These are phyloP conservation scores for Penicillium canariense DNA, from an alignment of 495 filamentous ascomycete species.

Conservation along the genomic window DNA sequence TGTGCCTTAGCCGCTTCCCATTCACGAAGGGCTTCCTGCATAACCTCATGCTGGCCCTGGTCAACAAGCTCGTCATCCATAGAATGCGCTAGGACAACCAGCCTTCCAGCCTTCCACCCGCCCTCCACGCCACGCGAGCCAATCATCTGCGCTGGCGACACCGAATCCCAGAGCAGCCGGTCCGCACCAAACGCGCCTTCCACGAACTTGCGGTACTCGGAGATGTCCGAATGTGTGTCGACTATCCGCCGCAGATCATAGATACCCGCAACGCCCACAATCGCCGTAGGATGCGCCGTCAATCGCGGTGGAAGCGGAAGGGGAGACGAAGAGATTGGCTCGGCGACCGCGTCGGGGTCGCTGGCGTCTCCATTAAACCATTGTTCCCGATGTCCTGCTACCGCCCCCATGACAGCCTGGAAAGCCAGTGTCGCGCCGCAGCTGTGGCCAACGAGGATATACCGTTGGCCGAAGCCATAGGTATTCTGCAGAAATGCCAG, in stretches of 20 bases:
- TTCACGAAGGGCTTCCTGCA: slow-evolving; percentile 41
- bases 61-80: slow-evolving; percentile 60
- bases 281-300: slow-evolving; percentile 37
- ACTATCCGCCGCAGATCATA: slow-evolving; percentile 61
- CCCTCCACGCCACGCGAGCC: slow-evolving; percentile 32
- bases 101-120: slow-evolving; percentile 40
- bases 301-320: slow-evolving; percentile 22
- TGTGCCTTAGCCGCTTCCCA: slow-evolving; percentile 26
- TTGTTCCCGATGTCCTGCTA: slow-evolving; percentile 24
- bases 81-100: slow-evolving; percentile 60
- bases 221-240: slow-evolving; percentile 43
- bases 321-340: slow-evolving; percentile 18
- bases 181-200: slow-evolving; percentile 61
- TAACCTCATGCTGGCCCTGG: slow-evolving; percentile 46
- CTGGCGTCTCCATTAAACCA: slow-evolving; percentile 4
- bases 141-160: slow-evolving; percentile 46
- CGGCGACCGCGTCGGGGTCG: slow-evolving; percentile 3
- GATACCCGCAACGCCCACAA: slow-evolving; percentile 63
- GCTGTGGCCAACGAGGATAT: slow-evolving; percentile 73
- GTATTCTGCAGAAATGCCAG: slow-evolving; percentile 58
- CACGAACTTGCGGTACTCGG: slow-evolving; percentile 58
- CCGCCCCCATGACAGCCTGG: slow-evolving; percentile 57
- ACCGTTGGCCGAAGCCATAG: slow-evolving; percentile 49
- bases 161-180: slow-evolving; percentile 48
- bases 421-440: slow-evolving; percentile 73